These are phyloP conservation scores for Tephrocybe rancida DNA, from an alignment of 768 basidiomycete genomes.

Conservation along the genomic window DNA sequence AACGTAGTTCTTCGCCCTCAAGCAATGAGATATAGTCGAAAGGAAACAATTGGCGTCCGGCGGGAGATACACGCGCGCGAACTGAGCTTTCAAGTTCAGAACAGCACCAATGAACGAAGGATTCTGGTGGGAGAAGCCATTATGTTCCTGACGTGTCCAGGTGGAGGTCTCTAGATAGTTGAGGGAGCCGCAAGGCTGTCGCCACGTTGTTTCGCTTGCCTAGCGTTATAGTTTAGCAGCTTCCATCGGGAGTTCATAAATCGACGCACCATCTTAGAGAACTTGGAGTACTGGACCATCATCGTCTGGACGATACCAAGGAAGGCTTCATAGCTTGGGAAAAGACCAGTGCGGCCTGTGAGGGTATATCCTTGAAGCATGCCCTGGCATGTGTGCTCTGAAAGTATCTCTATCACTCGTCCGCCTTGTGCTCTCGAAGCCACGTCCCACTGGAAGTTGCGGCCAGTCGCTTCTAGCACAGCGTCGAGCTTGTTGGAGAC, in stretches of 20 bases:
- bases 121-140: constrained; percentile 90
- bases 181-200: constrained; percentile 67
- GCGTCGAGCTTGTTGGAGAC: constrained; percentile 89
- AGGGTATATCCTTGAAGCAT: constrained; percentile 94
- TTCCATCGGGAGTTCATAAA: neutral
- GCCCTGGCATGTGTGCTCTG: constrained; percentile 86
- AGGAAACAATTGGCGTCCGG: constrained; percentile 91
- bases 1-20: constrained; percentile 83
- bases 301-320: constrained; percentile 88
- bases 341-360: constrained; percentile 81
- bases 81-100: constrained; percentile 71
- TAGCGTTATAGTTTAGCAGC: constrained; percentile 13
- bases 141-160: constrained; percentile 84
- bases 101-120: constrained; percentile 85
- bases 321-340: constrained; percentile 93
- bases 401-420: constrained; percentile 86
- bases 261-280: constrained; percentile 71
- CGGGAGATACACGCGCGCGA: constrained; percentile 81
- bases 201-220: constrained; percentile 70
- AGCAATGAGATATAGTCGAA: constrained; percentile 81
- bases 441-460: constrained; percentile 88
- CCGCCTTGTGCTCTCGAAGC: constrained; percentile 71
- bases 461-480: constrained; percentile 64
- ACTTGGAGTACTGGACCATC: constrained; percentile 91
- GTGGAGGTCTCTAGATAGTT: constrained; percentile 91